phyloP scores from a whole-genome alignment of 202 grass and related monocot genomes.

The Elaeis oleifera region DNA sequence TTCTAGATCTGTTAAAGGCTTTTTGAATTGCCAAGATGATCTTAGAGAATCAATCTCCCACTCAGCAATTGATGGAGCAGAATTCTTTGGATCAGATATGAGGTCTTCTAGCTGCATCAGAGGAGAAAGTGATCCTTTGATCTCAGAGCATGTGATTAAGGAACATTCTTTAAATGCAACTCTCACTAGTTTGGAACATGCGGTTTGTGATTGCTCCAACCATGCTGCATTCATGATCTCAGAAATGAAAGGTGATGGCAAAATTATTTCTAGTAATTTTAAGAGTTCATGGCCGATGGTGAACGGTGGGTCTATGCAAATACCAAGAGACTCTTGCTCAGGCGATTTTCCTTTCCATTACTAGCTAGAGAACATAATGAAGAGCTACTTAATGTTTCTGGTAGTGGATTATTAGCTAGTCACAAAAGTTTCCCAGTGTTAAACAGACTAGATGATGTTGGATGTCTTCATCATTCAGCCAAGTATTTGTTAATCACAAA shows the following conservation, averaged over 20 bases:
- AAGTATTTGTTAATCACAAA: slow-evolving; percentile 8
- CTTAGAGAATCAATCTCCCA: slow-evolving; percentile 14
- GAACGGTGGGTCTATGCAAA: slow-evolving; percentile 16
- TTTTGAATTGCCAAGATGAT: slow-evolving; percentile 20
- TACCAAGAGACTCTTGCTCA: slow-evolving; percentile 8
- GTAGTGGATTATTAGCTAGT: slow-evolving; percentile 9
- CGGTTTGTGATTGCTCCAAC: slow-evolving; percentile 4
- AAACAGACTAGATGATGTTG: slow-evolving; percentile 10
- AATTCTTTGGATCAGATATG: slow-evolving; percentile 19
- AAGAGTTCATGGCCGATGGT: slow-evolving; percentile 19
- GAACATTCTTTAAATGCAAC: slow-evolving; percentile 24
- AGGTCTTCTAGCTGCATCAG: slow-evolving; percentile 22
- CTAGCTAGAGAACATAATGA: slow-evolving; percentile 15
- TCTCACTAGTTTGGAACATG: slow-evolving; percentile 27
- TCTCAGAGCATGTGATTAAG: slow-evolving; percentile 14
- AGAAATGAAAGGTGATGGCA: slow-evolving; percentile 18
- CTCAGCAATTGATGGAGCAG: slow-evolving; percentile 21
- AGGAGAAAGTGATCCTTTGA: slow-evolving; percentile 15
- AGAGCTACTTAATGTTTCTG: slow-evolving; percentile 13
- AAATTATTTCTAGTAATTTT: slow-evolving; percentile 5
- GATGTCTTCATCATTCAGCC: slow-evolving; percentile 7
- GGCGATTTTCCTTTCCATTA: slow-evolving; percentile 10
- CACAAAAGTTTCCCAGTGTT: not conserved
- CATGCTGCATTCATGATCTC: slow-evolving; percentile 1
- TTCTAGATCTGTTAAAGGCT: slow-evolving; percentile 19